Evolutionary conservation across 257 asterid species (phyloP).

Genomic region (Petunia secreta): DNA sequence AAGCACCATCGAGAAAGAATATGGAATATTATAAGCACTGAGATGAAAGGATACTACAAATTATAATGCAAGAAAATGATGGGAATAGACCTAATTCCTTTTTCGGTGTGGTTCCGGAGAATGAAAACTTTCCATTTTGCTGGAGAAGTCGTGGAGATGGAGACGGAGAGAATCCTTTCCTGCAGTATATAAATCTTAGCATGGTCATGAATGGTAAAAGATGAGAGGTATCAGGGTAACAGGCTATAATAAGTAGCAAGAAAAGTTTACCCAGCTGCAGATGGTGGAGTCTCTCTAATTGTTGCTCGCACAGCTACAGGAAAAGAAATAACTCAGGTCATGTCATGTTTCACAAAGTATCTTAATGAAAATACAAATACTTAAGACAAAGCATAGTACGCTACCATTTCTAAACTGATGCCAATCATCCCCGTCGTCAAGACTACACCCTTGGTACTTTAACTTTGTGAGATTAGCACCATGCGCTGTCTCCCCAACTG

Average conservation of each 20-base stretch:
- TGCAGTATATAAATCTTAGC: conserved; percentile 33
- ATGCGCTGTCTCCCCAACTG: conserved; percentile 79
- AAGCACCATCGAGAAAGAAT: not conserved
- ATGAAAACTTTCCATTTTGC: conserved; percentile 56
- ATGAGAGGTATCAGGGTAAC: not conserved
- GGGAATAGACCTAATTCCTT: conserved; percentile 63
- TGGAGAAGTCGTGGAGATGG: conserved; percentile 39
- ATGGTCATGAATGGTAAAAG: not conserved
- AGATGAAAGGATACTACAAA: not conserved
- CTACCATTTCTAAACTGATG: conserved; percentile 75
- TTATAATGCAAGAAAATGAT: conserved; percentile 9
- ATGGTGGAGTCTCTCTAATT: conserved; percentile 64
- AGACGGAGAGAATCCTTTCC: conserved; percentile 54
- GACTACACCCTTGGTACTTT: conserved; percentile 64
- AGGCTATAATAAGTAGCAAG: not conserved
- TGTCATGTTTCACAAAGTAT: conserved; percentile 15
- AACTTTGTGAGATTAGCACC: conserved; percentile 56
- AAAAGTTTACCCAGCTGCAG: conserved; percentile 52
- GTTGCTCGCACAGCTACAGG: conserved; percentile 73
- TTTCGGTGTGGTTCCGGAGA: conserved; percentile 50
- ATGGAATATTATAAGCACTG: not conserved
- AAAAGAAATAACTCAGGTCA: conserved; percentile 13
- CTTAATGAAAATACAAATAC: not conserved
- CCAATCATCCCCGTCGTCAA: conserved; percentile 74
- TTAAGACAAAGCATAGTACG: not conserved